phyloP scores from a whole-genome alignment of 2,329 filamentous ascomycete genomes.

The Diaporthe vaccinii region DNA sequence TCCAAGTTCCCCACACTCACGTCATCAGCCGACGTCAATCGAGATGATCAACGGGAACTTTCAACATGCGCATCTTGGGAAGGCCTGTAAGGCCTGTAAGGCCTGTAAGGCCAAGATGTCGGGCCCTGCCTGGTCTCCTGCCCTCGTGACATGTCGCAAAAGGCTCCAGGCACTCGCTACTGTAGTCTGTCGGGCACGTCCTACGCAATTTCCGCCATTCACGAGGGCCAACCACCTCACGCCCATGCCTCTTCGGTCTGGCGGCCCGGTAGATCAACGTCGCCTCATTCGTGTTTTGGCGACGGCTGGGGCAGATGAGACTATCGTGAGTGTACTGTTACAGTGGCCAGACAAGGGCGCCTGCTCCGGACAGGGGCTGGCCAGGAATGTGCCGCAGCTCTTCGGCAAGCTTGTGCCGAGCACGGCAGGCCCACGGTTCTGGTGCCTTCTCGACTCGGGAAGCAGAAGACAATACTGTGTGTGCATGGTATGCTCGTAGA shows the following conservation, averaged over 20 bases:
- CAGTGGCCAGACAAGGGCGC: background rate
- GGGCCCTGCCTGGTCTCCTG: background rate
- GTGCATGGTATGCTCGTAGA: background rate
- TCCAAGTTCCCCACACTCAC: constrained; percentile 6
- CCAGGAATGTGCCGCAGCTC: background rate
- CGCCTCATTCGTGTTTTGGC: background rate
- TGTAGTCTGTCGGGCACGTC: background rate
- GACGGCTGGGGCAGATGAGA: background rate
- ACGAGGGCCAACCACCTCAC: background rate
- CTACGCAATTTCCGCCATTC: constrained; percentile 10
- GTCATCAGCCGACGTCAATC: constrained; percentile 30
- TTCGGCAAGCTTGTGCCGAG: constrained; percentile 23
- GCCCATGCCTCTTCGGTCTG: background rate
- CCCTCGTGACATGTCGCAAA: background rate
- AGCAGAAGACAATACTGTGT: background rate
- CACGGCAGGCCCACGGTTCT: background rate
- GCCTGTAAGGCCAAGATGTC: constrained; percentile 2
- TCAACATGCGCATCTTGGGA: background rate
- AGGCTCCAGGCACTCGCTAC: background rate
- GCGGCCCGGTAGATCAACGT: background rate
- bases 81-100: background rate
- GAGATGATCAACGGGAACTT: constrained; percentile 17
- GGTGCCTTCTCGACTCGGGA: background rate
- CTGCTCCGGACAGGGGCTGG: background rate
- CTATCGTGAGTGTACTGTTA: background rate